phyloP scores from a whole-genome alignment of 805 yeast genomes.

The Wickerhamiella kurtzmanii region DNA sequence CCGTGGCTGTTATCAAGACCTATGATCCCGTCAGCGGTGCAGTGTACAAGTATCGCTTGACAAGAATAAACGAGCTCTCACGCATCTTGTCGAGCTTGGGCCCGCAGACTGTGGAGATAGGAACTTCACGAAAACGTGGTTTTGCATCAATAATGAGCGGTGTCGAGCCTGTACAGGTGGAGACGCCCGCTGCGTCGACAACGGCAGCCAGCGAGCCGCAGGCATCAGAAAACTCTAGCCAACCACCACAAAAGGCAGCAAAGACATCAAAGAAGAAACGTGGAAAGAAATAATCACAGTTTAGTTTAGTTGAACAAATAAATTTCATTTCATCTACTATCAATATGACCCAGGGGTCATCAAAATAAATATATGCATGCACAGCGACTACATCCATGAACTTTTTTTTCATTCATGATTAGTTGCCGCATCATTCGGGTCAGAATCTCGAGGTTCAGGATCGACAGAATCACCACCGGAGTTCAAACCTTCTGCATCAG shows the following conservation, averaged over 20 bases:
- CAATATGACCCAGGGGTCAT: too few relatives aligned
- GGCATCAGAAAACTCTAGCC: slow-evolving; percentile 4
- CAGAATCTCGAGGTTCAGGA: too few relatives aligned
- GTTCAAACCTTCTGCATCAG: too few relatives aligned
- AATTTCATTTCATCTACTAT: too few relatives aligned
- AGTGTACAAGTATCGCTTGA: slow-evolving; percentile 43
- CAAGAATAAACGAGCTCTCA: slow-evolving; percentile 58
- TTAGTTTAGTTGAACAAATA: too few relatives aligned
- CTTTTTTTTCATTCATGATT: too few relatives aligned
- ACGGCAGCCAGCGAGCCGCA: neutral
- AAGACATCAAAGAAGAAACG: slow-evolving; percentile 13
- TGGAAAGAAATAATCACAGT: slow-evolving; percentile 1
- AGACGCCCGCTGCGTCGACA: slow-evolving; percentile 2
- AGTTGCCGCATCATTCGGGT: too few relatives aligned
- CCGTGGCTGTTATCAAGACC: slow-evolving; percentile 39
- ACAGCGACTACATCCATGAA: too few relatives aligned
- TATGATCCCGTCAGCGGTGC: slow-evolving; percentile 54
- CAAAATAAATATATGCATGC: too few relatives aligned
- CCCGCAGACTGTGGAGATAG: slow-evolving; percentile 23
- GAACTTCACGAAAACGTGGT: slow-evolving; percentile 17
- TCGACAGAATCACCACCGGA: too few relatives aligned
- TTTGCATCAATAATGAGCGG: slow-evolving; percentile 23
- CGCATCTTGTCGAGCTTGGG: slow-evolving; percentile 62
- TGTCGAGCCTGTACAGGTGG: slow-evolving; percentile 15
- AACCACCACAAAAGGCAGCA: neutral